Percentiles rank a stretch among this genome's conserved stretches.
These are phyloP conservation scores for Neofusicoccum laricinum DNA, from an alignment of 2,329 filamentous ascomycete genomes.

Conservation along the genomic window DNA sequence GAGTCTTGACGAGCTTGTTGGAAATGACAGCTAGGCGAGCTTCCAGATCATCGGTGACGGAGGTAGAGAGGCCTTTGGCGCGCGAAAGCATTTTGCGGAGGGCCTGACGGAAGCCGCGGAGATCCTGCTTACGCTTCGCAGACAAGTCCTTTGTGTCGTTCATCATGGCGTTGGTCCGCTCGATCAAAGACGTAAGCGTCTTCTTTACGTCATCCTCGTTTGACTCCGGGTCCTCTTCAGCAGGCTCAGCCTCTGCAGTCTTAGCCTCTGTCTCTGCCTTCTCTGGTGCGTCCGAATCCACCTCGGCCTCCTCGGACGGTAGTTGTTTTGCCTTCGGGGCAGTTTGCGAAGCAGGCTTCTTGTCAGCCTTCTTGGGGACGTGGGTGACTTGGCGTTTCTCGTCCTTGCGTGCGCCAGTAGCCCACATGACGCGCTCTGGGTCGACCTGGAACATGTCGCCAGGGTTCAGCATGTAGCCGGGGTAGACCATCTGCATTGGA, in stretches of 20 bases:
- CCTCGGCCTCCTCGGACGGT: conserved; percentile 39
- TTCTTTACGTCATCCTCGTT: conserved; percentile 19
- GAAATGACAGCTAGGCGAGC: conserved; percentile 47
- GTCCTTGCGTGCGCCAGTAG: conserved; percentile 73
- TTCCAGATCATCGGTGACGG: conserved; percentile 40
- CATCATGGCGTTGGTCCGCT: conserved; percentile 60
- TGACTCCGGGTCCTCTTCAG: conserved; percentile 19
- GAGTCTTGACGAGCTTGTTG: conserved; percentile 16
- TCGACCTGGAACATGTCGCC: conserved; percentile 98
- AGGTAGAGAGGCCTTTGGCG: conserved; percentile 37
- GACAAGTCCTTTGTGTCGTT: conserved; percentile 52
- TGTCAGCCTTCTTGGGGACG: conserved; percentile 21
- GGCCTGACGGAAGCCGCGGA: conserved; percentile 68
- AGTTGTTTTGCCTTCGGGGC: not conserved
- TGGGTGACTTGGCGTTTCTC: conserved; percentile 2
- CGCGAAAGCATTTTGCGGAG: conserved; percentile 63
- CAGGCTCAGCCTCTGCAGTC: conserved; percentile 22
- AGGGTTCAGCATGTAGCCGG: conserved; percentile 90
- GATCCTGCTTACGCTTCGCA: conserved; percentile 70
- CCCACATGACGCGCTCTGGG: conserved; percentile 80
- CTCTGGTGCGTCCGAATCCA: conserved; percentile 50
- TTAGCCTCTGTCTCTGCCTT: conserved; percentile 42
- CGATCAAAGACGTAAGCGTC: conserved; percentile 32
- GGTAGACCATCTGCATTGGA: conserved; percentile 72
- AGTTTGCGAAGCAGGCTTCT: conserved; percentile 21